Base-by-base conservation (phyloP, 108 stramenopile genomes). In the Nitzschia putrida region DNA sequence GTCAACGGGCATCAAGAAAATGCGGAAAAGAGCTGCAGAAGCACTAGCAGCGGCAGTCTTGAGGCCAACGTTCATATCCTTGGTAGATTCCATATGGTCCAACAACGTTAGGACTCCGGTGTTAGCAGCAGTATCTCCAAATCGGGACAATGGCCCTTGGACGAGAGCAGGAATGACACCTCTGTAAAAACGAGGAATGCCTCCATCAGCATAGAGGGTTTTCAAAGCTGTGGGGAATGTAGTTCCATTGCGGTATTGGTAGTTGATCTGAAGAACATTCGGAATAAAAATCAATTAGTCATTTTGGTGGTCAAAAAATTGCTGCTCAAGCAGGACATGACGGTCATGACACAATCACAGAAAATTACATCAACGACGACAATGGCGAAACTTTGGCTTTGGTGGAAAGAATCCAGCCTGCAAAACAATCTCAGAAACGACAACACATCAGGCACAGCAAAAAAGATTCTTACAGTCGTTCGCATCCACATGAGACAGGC, bases 61-160 rank as follows among this genome's bases (percentile, higher is more conserved):
- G 57, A 95, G 81, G 14, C 81, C 90, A 0, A 96, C 89, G 58
- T 93, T 94, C 42, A 94, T 45, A 69, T 89, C 80, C 68, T 81
- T 89, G 69, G 96, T 98, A 0, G 69, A 55, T 34, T 96, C 97
- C 45, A 91, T 71, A 10, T 75, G 79, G 66, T 97, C 83, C 71
- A 99, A 58, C 44, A 92, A 58, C 0, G 95, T 92, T 69, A 99
- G 64, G 55, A 95, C 83, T 11, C 97, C 93, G 0, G 96, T 97
- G 70, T 99, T 99, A 80, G 96, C 95, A 7, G 97, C 97, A 18
- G 98, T 99, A 76, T 99, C 98, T 38, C 98, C 98, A 80, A 99
- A 99, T 11, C 98, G 90, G 53, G 81, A 84, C 8, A 98, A 66
- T 2, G 98, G 98, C 0, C 96, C 97, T 65, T 97, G 94, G 42